A percentile compares a stretch with the other conserved stretches of the same genome.
These are phyloP conservation scores for Apophysomyces elegans DNA, from an alignment of 371 early-diverging fungal species.

Conservation along the genomic window DNA sequence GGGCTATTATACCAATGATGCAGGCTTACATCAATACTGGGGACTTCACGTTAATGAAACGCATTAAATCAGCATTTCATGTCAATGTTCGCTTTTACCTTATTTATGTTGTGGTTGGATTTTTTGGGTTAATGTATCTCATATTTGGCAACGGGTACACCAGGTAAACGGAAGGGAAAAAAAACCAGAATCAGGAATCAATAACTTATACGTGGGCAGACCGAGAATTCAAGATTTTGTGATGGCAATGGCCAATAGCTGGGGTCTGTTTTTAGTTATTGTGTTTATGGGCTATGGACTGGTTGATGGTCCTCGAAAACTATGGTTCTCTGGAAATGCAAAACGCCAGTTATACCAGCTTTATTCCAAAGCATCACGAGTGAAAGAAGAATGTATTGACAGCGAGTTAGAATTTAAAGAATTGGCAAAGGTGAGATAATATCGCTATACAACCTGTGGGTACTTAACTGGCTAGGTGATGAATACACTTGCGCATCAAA, in stretches of 20 bases:
- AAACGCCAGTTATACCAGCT: conserved; percentile 64
- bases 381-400: conserved; percentile 80
- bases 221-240: conserved; percentile 69
- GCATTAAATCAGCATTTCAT: conserved; percentile 71
- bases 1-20: conserved; percentile 85
- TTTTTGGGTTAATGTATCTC: conserved; percentile 76
- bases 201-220: conserved; percentile 15
- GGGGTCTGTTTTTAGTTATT: conserved; percentile 88
- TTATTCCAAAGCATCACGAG: conserved; percentile 68
- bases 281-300: conserved; percentile 92
- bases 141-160: conserved; percentile 60
- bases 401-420: conserved; percentile 74
- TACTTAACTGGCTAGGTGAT: conserved; percentile 29
- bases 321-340: conserved; percentile 79
- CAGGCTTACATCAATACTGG: conserved; percentile 87
- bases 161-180: conserved; percentile 20
- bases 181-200: conserved; percentile 1
- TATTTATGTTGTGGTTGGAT: conserved; percentile 53
- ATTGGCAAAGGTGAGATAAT: conserved; percentile 60
- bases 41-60: conserved; percentile 69
- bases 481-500: conserved; percentile 35
- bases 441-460: background rate
- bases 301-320: conserved; percentile 83
- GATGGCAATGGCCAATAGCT: conserved; percentile 94
- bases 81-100: conserved; percentile 82